Evolutionary conservation across 148 eudicot species (phyloP), one percentile per base, ranked within the genome.

Genomic region (Rhododendron griersonianum): DNA sequence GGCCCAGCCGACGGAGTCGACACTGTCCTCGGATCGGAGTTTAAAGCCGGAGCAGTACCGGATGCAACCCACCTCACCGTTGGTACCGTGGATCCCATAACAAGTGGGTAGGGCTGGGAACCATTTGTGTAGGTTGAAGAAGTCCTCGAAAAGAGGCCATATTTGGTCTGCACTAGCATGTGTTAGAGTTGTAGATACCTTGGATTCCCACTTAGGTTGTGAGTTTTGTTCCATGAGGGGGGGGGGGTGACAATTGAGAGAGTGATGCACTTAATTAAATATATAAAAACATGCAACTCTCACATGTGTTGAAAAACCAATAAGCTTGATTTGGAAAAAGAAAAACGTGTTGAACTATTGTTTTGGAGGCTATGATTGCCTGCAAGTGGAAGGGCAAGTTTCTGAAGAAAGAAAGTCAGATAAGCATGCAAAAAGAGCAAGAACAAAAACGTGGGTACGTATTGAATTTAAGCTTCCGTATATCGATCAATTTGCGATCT

Each of bases 21-120:
- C 80, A 65, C 59, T 89, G 39, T 50, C 51, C 80, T 16, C 3
- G 48, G 88, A 39, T 19, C 86, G 90, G 86, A 95, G 81, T 3
- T 90, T 77, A n/a, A 83, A 91, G 53, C 98, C 97, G n/a, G 89
- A 84, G 73, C 95, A 93, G 85, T 88, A 92, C 7, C 99, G 91
- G 75, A 93, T 89, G 87, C 97, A 94, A 11, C 98, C 96, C 9
- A 91, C 88, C 87, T 91, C 90, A 41, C 99, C 95, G 50, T 96
- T 95, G 76, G 84, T 84, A 19, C 97, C 99, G 16, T 94, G 90
- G 89, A 96, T 51, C 16, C 98, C 98, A 67, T 94, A 89, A 55
- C 89, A 91, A 39, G 90, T 90, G 11, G 95, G 65, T 19, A 95
- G 91, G 25, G 86, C 78, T 2, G 95, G 91, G 67, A 92, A 94